Evolutionary conservation across 371 early-diverging fungal species (phyloP).

Genomic region (Dichotomocladium elegans): DNA sequence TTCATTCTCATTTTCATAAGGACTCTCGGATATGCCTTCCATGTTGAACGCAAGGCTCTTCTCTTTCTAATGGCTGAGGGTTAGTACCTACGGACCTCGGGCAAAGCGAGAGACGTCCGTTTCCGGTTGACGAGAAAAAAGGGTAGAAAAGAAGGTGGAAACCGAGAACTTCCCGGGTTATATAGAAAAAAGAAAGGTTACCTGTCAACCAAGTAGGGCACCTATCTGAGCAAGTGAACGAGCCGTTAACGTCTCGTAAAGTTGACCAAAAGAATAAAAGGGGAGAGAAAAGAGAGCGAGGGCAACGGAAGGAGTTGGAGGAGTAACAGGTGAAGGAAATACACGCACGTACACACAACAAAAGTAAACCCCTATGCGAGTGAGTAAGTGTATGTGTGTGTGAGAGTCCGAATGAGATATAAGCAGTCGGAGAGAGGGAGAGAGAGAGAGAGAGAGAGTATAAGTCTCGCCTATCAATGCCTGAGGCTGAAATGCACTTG

Average conservation of each 20-base stretch:
- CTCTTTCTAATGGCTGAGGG: no score
- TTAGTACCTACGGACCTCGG: not conserved
- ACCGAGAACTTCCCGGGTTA: not conserved
- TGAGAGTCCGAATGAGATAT: no score
- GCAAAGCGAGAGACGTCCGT: not conserved
- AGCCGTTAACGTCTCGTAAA: not conserved
- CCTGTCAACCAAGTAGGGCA: not conserved
- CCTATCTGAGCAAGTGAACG: not conserved
- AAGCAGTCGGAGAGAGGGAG: no score
- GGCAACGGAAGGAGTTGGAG: not conserved
- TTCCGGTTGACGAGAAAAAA: not conserved
- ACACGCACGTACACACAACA: no score
- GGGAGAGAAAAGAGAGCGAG: not conserved
- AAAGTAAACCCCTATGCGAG: no score
- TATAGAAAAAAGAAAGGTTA: not conserved
- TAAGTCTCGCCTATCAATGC: no score
- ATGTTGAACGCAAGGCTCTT: not conserved
- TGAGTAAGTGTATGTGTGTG: no score
- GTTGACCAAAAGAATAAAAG: not conserved
- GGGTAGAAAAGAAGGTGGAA: not conserved
- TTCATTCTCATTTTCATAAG: constrained; percentile 1
- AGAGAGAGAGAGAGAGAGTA: no score
- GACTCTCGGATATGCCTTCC: constrained; percentile 1
- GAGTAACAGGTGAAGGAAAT: not conserved
- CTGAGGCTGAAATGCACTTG: no score